Base-by-base conservation (phyloP, 169 alveolate species). In the Plasmodium gaboni region DNA sequence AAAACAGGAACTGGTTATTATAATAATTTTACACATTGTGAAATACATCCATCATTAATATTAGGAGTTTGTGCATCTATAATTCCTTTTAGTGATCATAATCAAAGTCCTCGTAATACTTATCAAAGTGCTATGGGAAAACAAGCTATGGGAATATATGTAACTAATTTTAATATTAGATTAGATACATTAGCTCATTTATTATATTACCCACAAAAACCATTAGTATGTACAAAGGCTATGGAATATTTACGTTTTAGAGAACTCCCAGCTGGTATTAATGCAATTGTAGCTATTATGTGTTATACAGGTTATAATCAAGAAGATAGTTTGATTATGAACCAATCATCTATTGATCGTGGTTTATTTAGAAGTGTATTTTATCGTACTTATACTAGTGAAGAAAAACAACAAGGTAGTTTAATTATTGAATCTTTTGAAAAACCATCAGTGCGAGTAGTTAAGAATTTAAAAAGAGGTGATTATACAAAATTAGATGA, bases 101-200 rank as follows among this genome's bases (percentile, higher is more conserved):
- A 99, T 94, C 99, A 98, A 96, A 97, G 99, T 19, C 99, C 99
- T 0, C 96, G 99, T 92, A 99, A 99, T 93, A 98, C 99, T 0
- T 98, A 98, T 92, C 99, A 99, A 94, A 96, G 99, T 86, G 99
- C 99, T 46, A 99, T 99, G 99, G 99, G 99, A 2, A 99, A 99
- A 93, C 99, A 99, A 94, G 99, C 99, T 15, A 98, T 99, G 98
- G 99, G 99, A 1, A 98, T 99, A 51, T 98, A 98, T 91, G 97
- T 99, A n/a, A 96, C 99, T 15, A 98, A 98, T 93, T 99, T 97
- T 95, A 97, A 98, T 92, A 96, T 98, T 38, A 96, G 99, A 55
- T 96, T 98, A 97, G 99, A 99, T 94, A 98, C 99, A 60, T 94
- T 98, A 57, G 98, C 99, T 69, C 99, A 98, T 94, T 96, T 98